These are phyloP conservation scores for Cladosporium halotolerans DNA, from an alignment of 2,329 filamentous ascomycete genomes.

Conservation along the genomic window DNA sequence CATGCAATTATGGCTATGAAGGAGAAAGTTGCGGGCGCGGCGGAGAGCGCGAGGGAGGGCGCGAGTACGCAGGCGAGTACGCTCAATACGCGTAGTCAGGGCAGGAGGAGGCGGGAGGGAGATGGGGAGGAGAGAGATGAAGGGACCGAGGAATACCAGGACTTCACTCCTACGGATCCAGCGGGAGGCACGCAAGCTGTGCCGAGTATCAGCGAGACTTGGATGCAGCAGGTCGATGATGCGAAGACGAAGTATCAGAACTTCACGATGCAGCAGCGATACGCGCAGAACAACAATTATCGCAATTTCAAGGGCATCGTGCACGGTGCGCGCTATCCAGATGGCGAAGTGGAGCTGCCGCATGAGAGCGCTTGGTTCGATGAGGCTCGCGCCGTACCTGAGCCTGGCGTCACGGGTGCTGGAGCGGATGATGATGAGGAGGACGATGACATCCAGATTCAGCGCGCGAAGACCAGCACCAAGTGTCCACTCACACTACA, in stretches of 20 bases:
- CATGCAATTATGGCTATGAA: slow-evolving; percentile 41
- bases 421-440: slow-evolving; percentile 41
- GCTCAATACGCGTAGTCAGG: slow-evolving; percentile 26
- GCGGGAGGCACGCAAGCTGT: slow-evolving; percentile 31
- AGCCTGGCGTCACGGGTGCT: slow-evolving; percentile 34
- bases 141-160: slow-evolving; percentile 32
- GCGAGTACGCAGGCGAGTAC: slow-evolving; percentile 32
- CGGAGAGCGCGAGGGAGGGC: slow-evolving; percentile 31
- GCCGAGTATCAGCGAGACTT: slow-evolving; percentile 32
- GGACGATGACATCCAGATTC: slow-evolving; percentile 62
- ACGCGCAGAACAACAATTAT: slow-evolving; percentile 56
- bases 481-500: slow-evolving; percentile 64
- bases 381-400: slow-evolving; percentile 40
- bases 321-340: slow-evolving; percentile 53
- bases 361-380: slow-evolving; percentile 58
- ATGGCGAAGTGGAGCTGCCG: slow-evolving; percentile 48
- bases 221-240: slow-evolving; percentile 32
- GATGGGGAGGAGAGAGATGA: slow-evolving; percentile 21
- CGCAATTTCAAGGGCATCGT: slow-evolving; percentile 55
- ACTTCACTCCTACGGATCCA: slow-evolving; percentile 36
- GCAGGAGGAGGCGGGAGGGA: slow-evolving; percentile 22
- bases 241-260: slow-evolving; percentile 41
- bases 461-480: slow-evolving; percentile 56
- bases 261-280: slow-evolving; percentile 37
- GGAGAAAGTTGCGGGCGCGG: slow-evolving; percentile 39